These are phyloP conservation scores for Blepharisma stoltei DNA, from an alignment of 73 alveolate genomes.

Conservation along the genomic window DNA sequence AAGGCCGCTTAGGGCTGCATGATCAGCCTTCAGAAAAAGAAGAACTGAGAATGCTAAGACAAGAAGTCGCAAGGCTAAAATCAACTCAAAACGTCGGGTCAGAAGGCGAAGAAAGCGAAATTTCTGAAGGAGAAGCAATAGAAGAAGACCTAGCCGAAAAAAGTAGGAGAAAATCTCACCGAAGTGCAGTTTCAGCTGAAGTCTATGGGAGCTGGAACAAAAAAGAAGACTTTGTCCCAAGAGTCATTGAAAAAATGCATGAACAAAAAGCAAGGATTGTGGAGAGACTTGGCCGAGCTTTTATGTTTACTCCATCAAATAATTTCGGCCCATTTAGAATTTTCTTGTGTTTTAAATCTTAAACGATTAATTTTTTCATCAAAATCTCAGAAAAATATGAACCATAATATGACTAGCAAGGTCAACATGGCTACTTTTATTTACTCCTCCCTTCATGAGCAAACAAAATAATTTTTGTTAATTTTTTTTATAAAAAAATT, in stretches of 20 bases:
- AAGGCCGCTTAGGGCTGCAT: not conserved
- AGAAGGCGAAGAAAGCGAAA: conserved; percentile 25
- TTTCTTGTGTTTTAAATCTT: too few relatives aligned
- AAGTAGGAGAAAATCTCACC: conserved; percentile 26
- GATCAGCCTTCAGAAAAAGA: conserved; percentile 26
- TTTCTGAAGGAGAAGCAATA: conserved; percentile 42
- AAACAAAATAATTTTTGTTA: too few relatives aligned
- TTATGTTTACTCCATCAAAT: conserved; percentile 67
- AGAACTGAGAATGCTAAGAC: conserved; percentile 27
- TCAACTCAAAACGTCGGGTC: not conserved
- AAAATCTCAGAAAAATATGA: too few relatives aligned
- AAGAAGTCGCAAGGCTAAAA: not conserved
- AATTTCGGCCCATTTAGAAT: too few relatives aligned
- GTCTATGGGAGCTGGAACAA: conserved; percentile 91
- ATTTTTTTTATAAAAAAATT: too few relatives aligned
- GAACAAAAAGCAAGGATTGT: conserved; percentile 61
- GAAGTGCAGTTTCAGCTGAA: conserved; percentile 87
- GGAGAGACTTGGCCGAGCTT: conserved; percentile 61
- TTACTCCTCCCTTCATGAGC: too few relatives aligned
- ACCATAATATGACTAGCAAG: too few relatives aligned
- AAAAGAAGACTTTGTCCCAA: conserved; percentile 73
- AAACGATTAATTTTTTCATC: too few relatives aligned
- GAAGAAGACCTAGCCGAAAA: conserved; percentile 36
- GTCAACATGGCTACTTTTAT: too few relatives aligned
- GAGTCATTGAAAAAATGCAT: conserved; percentile 66